phyloP scores from a whole-genome alignment of 345 rosid genomes.

The Syzygium aqueum region DNA sequence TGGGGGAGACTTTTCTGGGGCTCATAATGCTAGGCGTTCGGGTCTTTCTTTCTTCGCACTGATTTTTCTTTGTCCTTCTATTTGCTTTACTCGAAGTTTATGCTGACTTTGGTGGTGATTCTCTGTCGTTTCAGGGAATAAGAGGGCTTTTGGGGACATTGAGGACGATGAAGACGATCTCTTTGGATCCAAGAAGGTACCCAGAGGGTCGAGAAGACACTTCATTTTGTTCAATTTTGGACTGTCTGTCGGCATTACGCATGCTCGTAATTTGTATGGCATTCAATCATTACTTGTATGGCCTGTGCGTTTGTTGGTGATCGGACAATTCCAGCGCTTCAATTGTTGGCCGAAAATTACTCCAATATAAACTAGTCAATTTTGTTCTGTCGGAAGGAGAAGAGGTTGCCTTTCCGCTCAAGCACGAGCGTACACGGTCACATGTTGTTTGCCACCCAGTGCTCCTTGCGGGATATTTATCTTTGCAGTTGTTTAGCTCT shows the following conservation, averaged over 20 bases:
- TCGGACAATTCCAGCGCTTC: background rate
- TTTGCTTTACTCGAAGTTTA: background rate
- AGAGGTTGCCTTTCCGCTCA: background rate
- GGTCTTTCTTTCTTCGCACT: constrained; percentile 11
- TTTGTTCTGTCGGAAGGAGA: background rate
- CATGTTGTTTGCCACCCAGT: background rate
- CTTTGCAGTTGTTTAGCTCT: background rate
- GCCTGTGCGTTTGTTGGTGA: background rate
- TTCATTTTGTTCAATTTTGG: background rate
- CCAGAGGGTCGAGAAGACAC: background rate
- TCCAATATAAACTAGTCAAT: background rate
- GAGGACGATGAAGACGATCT: constrained; percentile 94
- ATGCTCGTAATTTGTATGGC: background rate
- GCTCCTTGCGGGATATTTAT: too few species aligned
- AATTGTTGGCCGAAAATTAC: background rate
- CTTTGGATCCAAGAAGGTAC: constrained; percentile 74
- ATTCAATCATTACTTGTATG: background rate
- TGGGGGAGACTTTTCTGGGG: constrained; percentile 67
- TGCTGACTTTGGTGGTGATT: background rate
- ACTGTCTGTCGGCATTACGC: background rate
- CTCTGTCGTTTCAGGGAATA: constrained; percentile 27
- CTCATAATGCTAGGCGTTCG: constrained; percentile 34
- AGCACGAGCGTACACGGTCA: background rate
- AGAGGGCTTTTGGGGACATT: constrained; percentile 74
- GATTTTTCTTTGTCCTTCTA: background rate